These are phyloP conservation scores for Nyctanthes arbortristis DNA, from an alignment of 257 asterid species.

Conservation along the genomic window DNA sequence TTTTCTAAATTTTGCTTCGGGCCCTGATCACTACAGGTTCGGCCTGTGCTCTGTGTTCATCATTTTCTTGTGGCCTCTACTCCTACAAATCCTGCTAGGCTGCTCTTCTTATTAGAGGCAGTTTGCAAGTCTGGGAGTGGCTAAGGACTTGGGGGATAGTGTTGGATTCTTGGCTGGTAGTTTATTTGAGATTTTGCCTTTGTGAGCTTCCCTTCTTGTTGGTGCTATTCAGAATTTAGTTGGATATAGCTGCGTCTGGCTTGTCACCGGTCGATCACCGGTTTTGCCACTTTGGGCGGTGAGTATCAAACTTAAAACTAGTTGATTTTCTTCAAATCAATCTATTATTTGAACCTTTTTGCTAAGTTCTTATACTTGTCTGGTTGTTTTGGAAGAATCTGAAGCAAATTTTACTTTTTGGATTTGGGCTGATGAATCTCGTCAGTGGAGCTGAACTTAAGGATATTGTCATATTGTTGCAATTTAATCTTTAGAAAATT, in stretches of 20 bases:
- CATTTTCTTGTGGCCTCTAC: no score
- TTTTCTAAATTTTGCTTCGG: no score
- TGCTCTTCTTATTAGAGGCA: slow-evolving; percentile 79
- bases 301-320: slow-evolving; percentile 40
- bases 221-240: slow-evolving; percentile 81
- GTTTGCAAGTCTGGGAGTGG: slow-evolving; percentile 77
- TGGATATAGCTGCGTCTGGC: slow-evolving; percentile 88
- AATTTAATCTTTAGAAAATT: not conserved
- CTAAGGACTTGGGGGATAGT: no score
- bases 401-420: slow-evolving; percentile 10
- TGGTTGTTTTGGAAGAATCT: slow-evolving; percentile 3
- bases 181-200: slow-evolving; percentile 66
- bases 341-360: slow-evolving; percentile 5
- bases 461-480: slow-evolving; percentile 5
- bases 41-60: no score
- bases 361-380: not conserved
- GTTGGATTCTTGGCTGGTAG: slow-evolving; percentile 75
- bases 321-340: not conserved
- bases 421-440: not conserved
- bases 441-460: slow-evolving; percentile 12
- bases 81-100: no score
- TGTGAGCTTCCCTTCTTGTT: slow-evolving; percentile 67
- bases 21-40: no score
- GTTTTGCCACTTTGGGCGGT: slow-evolving; percentile 84
- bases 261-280: slow-evolving; percentile 53